Base-by-base conservation (phyloP, 2,329 filamentous ascomycete genomes). In the Fusarium sp. region DNA sequence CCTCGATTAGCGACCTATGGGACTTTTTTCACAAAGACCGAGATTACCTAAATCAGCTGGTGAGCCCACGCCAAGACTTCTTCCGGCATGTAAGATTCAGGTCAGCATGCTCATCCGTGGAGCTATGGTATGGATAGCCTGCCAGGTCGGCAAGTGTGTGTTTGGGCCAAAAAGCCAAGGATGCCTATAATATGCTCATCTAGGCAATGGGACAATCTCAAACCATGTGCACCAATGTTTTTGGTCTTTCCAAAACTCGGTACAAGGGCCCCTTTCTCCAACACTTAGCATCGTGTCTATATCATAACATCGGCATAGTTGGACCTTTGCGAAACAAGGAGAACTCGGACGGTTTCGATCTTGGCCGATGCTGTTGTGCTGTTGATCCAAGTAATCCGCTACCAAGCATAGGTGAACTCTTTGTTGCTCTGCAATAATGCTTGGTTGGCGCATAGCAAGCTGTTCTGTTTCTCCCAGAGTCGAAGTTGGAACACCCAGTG, bases 221-320 rank as follows among this genome's bases (percentile, higher is more conserved):
- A 32, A 31, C 52, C 55, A 58, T 6, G 34, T 19, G 31, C 45
- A 7, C 40, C 53, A 57, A 12, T 57, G 29, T 6, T 15, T 34
- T 25, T 28, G 42, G 13, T 50, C 39, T 3, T 15, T 26, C 44
- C 52, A 57, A 7, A 40, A 42, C 9, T 28, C 13, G 10, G 15
- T 13, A 25, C 25, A 7, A 8, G 40, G 39, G 1, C 19, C 28
- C 19, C 54, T 32, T 7, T 24, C 29, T 12, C 45, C 52, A 29
- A 57, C 44, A 0, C 19, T 25, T 0, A 57, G 10, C 29, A 58
- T 35, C 4, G 22, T 32, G 4, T 45, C 40, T 6, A 51, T 3
- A 28, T 50, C 34, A 3, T 7, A 22, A 13, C 53, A 40, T 32
- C 41, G 51, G 2, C 35, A 31, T 1, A 57, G 6, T 2, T 25